Evolutionary conservation across 208 protist genomes (phyloP).

Genomic region (Blechomonas ayalai): DNA sequence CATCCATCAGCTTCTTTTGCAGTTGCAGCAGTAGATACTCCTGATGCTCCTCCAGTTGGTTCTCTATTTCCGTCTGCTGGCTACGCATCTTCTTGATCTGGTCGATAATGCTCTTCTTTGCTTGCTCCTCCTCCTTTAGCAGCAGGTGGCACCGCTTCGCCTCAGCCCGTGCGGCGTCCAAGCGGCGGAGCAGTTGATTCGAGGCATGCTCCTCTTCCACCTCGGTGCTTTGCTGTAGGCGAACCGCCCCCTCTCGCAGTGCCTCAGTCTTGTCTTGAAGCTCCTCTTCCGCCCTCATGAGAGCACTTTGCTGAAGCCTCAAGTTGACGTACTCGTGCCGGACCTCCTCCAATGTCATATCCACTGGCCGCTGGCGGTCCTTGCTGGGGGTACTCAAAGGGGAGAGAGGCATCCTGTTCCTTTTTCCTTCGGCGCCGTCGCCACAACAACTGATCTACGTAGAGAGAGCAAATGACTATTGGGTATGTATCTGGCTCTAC

Average conservation of each 20-base stretch:
- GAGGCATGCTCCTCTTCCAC: slow-evolving; percentile 72
- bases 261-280: slow-evolving; percentile 40
- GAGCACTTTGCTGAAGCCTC: slow-evolving; percentile 18
- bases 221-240: slow-evolving; percentile 56
- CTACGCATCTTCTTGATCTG: slow-evolving; percentile 48
- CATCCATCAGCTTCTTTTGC: slow-evolving; percentile 64
- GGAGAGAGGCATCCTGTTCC: no score
- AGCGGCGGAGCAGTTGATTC: slow-evolving; percentile 67
- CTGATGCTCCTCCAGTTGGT: slow-evolving; percentile 54
- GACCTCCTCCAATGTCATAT: slow-evolving; percentile 59
- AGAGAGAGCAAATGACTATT: no score
- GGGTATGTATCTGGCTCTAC: no score
- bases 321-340: slow-evolving; percentile 47
- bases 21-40: slow-evolving; percentile 57
- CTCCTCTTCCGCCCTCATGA: slow-evolving; percentile 26
- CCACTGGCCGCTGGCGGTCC: slow-evolving; percentile 8
- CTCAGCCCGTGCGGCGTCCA: slow-evolving; percentile 53
- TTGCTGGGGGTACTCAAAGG: slow-evolving; percentile 11
- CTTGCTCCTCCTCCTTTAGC: slow-evolving; percentile 49
- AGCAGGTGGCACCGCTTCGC: slow-evolving; percentile 28
- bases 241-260: slow-evolving; percentile 64
- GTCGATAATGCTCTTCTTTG: slow-evolving; percentile 14
- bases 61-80: slow-evolving; percentile 57
- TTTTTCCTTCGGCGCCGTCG: no score
- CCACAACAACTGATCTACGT: no score